A percentile compares a stretch with the other conserved stretches of the same genome.
These are phyloP conservation scores for Exophiala mesophila DNA, from an alignment of 2,329 filamentous ascomycete genomes.

Conservation along the genomic window DNA sequence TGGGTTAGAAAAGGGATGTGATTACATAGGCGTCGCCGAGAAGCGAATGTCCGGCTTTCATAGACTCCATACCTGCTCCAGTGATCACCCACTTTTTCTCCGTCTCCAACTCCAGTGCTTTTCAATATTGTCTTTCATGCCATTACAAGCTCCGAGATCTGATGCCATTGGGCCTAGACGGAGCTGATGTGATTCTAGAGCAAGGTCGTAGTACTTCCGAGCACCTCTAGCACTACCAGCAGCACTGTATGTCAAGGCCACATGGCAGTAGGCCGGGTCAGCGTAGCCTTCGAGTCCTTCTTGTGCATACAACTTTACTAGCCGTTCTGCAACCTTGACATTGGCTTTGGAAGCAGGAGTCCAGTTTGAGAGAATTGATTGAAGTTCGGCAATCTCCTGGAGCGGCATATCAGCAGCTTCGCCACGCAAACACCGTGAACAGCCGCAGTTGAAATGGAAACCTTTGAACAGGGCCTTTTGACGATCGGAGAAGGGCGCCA, in stretches of 20 bases:
- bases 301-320: constrained; percentile 9
- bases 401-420: constrained; percentile 7
- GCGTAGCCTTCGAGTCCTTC: constrained; percentile 13
- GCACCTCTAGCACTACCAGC: constrained; percentile 12
- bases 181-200: constrained; percentile 11
- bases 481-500: constrained; percentile 4
- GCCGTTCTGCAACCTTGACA: constrained; percentile 10
- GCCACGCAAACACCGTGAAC: constrained; percentile 11
- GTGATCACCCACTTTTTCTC: constrained; percentile 2
- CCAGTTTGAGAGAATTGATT: constrained; percentile 12
- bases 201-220: constrained; percentile 12
- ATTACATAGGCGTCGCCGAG: too few species aligned
- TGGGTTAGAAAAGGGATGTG: too few species aligned
- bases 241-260: constrained; percentile 17
- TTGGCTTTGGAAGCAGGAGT: constrained; percentile 1
- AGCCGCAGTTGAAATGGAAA: constrained; percentile 17
- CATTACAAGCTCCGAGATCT: constrained; percentile 11
- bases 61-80: too few species aligned
- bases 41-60: too few species aligned
- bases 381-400: constrained; percentile 9
- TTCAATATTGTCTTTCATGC: constrained; percentile 8
- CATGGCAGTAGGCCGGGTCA: constrained; percentile 17
- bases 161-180: constrained; percentile 7
- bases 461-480: constrained; percentile 10
- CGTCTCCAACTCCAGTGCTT: constrained; percentile 21